Base-by-base conservation (phyloP, 2,329 filamentous ascomycete species). In the Penicillium sp. region DNA sequence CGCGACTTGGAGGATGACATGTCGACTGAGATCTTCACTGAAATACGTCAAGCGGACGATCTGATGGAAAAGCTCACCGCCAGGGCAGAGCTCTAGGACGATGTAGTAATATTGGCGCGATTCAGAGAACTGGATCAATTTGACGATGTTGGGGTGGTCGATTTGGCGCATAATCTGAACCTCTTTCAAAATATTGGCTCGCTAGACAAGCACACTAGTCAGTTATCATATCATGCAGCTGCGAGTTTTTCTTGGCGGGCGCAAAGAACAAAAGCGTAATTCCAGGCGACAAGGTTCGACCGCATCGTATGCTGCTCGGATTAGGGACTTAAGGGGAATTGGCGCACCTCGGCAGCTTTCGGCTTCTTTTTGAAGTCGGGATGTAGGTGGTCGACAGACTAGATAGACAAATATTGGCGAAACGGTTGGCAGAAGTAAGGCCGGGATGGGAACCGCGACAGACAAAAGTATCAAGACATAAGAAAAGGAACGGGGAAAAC, bases 31-130 rank as follows among this genome's bases (percentile, higher is more conserved):
- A 53, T 97, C 90, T 77, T 99, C 95, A 81, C 94, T 98, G 76
- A 99, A 99, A 77, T 98, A 99, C 15, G 95, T 99, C 75, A 99
- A 87, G 68, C 94, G 91, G 56, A 99, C 95, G 70, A 99, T 98
- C 76, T 98, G 94, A 77, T 99, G 95, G 84, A 99, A 99, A 11
- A 99, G 84, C 80, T 99, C 95, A 73, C 95, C 95, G 62, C 95
- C 95, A 0, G 93, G 93, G 61, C 94, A 96, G 48, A 98, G 85
- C 79, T 99, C 95, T 46, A 99, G 87, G 48, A 99, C 89, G 70
- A 99, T 97, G 81, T 96, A 99, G 80, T 98, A 98, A 76, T 97
- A 97, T 77, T 98, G 93, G 62, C 87, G 86, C 1, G 93, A 96
- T 78, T 99, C 95, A 66, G 91, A 91, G 75, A 98, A 98, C 72